phyloP scores from a whole-genome alignment of 73 alveolate species.

The Paraurostyla sp. region DNA sequence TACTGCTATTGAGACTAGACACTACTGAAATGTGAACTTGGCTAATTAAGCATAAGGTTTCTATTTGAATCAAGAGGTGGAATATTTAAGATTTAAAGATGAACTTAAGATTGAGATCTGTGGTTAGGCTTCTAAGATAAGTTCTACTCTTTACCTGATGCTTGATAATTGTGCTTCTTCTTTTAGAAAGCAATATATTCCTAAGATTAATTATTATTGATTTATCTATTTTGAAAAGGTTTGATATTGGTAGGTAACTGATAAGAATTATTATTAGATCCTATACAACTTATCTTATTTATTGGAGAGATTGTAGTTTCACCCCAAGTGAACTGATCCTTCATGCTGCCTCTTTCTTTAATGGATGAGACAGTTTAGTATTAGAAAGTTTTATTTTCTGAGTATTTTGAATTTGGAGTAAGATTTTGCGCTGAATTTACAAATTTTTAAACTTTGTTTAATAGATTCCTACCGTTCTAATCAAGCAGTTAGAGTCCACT shows the following conservation, averaged over 20 bases:
- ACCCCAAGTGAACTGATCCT: not conserved
- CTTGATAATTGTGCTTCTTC: too few species aligned
- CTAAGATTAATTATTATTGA: not conserved
- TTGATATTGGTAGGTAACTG: not conserved
- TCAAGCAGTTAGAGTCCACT: too few species aligned
- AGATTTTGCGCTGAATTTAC: not conserved
- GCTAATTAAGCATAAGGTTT: not conserved
- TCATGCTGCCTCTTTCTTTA: not conserved
- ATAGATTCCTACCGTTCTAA: too few species aligned
- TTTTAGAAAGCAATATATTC: not conserved
- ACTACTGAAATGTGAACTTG: not conserved
- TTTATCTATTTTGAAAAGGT: not conserved
- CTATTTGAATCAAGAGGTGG: not conserved
- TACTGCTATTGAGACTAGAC: too few species aligned
- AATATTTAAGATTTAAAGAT: not conserved
- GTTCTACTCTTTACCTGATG: too few species aligned
- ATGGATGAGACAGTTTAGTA: not conserved
- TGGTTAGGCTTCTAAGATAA: not conserved
- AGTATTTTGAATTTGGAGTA: constrained; percentile 3
- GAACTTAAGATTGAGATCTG: not conserved
- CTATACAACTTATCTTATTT: not conserved
- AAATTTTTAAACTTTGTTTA: too few species aligned
- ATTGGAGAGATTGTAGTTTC: constrained; percentile 32
- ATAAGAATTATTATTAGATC: not conserved
- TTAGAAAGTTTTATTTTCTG: not conserved